Evolutionary conservation across 1,139 yeast genomes (phyloP), one percentile per base, ranked within the genome.

Genomic region (Protomyces lactucae-debilis): DNA sequence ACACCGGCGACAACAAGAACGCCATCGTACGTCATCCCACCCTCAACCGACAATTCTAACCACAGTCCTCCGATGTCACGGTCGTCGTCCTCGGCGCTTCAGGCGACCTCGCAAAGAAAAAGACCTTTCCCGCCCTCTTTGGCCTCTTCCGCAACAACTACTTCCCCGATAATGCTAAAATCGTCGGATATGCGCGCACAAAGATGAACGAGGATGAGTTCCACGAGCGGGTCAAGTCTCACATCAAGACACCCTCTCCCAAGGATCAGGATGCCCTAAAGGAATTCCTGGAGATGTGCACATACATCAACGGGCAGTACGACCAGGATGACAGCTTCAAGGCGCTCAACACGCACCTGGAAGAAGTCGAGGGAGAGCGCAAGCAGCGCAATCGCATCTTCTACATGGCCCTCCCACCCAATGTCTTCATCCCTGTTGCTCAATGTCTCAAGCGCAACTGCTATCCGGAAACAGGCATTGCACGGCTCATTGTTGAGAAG

Each of bases 81-180:
- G 82, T 93, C 72, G 89, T 87, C 52, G 96, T 93, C 39, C 88
- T 92, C 71, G 98, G 99, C 60, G 99, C 99, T 61, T 88, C 96
- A 51, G 99, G 99, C 60, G 98, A 93, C 75, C 81, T 93, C 70
- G 98, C 99, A 64, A 91, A 91, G 79, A 93, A 93, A 85, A 93
- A 93, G 80, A 93, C 98, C 2, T 78, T 76, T 71, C 80, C 80
- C 32, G 79, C 81, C 14, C 70, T 78, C 63, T 78, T 78, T 71
- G 76, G 76, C 32, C 72, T 78, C 54, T 86, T 71, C 77, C 83
- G 95, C 71, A 92, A 91, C 75, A 96, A 95, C 52, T 85, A 84
- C 71, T 80, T 93, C 68, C 90, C 96, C 14, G 72, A 78, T 18
- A 76, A 85, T 23, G 85, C 87, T 56, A 83, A 84, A 73, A 90